Evolutionary conservation across 2,329 filamentous ascomycete species (phyloP), one percentile per base, ranked within the genome.

Genomic region (Massarina eburnea): DNA sequence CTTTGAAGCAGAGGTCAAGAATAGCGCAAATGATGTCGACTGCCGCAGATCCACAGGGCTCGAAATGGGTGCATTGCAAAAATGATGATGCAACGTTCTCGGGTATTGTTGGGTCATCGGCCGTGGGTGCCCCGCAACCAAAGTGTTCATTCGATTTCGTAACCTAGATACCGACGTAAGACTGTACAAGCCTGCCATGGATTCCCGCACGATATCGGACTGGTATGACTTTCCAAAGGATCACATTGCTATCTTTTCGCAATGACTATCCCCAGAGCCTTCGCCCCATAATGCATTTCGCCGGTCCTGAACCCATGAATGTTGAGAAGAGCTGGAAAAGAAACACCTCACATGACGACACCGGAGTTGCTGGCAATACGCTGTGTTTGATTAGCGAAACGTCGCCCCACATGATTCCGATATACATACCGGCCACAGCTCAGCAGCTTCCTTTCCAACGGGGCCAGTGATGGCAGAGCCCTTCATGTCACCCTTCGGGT

Each of bases 401-500:
- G 8, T 18, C 29, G 6, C 3, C 19, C 19, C 8, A 5, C 4
- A 8, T 14, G 10, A 26, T 8, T 20, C 30, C 12, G 8, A 27
- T 36, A 34, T 54, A 83, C 88, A 80, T 83, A 92, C 89, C 75
- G 94, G 94, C 94, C 94, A 99, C 71, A 99, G 84, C 82, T 99
- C 94, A 76, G 94, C 94, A 75, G 94, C 94, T 82, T 99, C 94
- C 88, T 99, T 99, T 78, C 92, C 94, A 73, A 99, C 92, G 69
- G 94, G 94, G 68, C 94, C 94, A 68, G 94, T 99, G 76, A 99
- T 99, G 76, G 94, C 94, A 61, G 91, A 96, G 74, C 94, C 94
- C 88, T 99, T 99, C 94, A 99, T 99, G 83, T 99, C 94, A 81
- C 94, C 94, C 89, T 99, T 99, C 79, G 92, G 91, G 84, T 99